Conservation (phyloP, 106 monocot species). For the Gastrodia elata region DNA sequence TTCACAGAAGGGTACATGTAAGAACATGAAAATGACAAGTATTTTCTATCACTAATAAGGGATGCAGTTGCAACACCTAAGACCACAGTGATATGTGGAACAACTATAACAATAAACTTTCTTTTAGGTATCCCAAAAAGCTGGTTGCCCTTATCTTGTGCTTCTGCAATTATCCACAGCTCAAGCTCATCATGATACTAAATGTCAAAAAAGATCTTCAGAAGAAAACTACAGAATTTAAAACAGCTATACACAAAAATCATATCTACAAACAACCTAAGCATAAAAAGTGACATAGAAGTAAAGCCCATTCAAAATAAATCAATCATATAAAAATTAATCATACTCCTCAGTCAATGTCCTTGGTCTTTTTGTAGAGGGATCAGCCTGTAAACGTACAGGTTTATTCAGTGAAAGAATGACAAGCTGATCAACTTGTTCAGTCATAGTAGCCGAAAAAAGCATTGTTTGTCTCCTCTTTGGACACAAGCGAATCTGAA, state of each 20-base stretch:
- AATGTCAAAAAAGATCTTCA: neutral
- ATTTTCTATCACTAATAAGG: neutral
- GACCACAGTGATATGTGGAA: neutral
- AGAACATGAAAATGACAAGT: neutral
- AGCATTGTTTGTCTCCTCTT: slow-evolving; percentile 92
- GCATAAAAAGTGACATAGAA: neutral
- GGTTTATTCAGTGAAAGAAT: slow-evolving; percentile 83
- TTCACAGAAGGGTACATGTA: neutral
- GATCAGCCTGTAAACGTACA: slow-evolving; percentile 89
- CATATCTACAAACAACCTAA: neutral
- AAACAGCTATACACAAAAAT: neutral
- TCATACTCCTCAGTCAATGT: slow-evolving; percentile 90
- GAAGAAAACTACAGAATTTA: neutral
- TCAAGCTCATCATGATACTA: neutral
- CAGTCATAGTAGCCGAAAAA: slow-evolving; percentile 98
- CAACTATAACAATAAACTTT: neutral
- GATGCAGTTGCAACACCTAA: neutral
- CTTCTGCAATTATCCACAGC: neutral
- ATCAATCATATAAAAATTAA: slow-evolving; percentile 1
- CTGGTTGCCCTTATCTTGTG: neutral
- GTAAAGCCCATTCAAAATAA: neutral
- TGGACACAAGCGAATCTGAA: slow-evolving; percentile 75
- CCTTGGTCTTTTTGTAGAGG: slow-evolving; percentile 72
- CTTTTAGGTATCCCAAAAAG: neutral
- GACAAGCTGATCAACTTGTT: slow-evolving; percentile 88